phyloP scores from a whole-genome alignment of 2,329 filamentous ascomycete species.

The Fusarium phyllophilum region DNA sequence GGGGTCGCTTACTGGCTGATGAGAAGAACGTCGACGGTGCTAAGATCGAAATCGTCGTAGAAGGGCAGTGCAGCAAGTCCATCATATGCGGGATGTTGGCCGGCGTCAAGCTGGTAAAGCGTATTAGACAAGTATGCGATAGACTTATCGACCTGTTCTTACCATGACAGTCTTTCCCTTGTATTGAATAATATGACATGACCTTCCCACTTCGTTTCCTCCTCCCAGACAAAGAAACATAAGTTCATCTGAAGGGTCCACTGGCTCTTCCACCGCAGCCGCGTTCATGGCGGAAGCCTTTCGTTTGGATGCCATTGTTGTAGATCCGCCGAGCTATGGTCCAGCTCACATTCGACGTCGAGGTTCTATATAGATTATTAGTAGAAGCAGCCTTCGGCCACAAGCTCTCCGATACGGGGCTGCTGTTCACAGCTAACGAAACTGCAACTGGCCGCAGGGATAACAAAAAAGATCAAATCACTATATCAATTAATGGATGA shows the following conservation, averaged over 20 bases:
- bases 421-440: conserved; percentile 14
- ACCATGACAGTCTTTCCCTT: conserved; percentile 99
- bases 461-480: background rate
- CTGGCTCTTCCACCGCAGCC: conserved; percentile 78
- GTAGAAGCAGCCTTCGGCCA: conserved; percentile 11
- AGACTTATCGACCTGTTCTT: conserved; percentile 46
- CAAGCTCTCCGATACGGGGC: conserved; percentile 3
- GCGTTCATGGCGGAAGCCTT: conserved; percentile 82
- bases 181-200: conserved; percentile 98
- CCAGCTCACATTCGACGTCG: conserved; percentile 33
- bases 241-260: conserved; percentile 93
- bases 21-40: conserved; percentile 94
- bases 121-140: conserved; percentile 32
- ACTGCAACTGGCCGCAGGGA: conserved; percentile 1
- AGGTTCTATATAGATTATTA: conserved; percentile 25
- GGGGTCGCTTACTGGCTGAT: conserved; percentile 91
- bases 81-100: conserved; percentile 96
- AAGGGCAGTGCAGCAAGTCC: conserved; percentile 93
- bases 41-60: conserved; percentile 98
- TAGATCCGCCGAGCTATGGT: conserved; percentile 25
- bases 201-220: conserved; percentile 95
- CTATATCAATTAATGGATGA: background rate
- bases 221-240: conserved; percentile 94
- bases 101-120: conserved; percentile 82
- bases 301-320: conserved; percentile 88